Evolutionary conservation across 305 asterid genomes (phyloP).

Genomic region (Euphrasia arctica): DNA sequence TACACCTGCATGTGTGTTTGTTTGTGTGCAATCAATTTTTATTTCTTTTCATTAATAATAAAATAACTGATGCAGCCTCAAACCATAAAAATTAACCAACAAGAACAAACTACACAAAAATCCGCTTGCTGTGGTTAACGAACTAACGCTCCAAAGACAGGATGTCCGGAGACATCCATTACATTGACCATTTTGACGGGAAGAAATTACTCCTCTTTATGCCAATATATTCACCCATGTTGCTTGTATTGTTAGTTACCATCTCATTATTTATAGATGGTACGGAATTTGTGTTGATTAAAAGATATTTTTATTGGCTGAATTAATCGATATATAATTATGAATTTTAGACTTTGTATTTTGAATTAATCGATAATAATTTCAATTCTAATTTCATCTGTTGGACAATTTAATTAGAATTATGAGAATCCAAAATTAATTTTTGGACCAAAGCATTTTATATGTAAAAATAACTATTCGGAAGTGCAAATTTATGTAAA

Average conservation of each 20-base stretch:
- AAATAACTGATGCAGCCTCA: conserved; percentile 54
- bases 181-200: conserved; percentile 36
- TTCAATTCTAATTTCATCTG: too few relatives aligned
- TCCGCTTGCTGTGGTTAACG: conserved; percentile 67
- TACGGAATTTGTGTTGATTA: conserved; percentile 22
- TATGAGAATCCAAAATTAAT: too few relatives aligned
- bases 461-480: too few relatives aligned
- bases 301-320: conserved; percentile 23
- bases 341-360: too few relatives aligned
- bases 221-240: conserved; percentile 25
- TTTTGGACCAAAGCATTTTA: too few relatives aligned
- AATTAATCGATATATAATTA: conserved; percentile 21
- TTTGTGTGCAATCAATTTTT: background rate
- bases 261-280: conserved; percentile 29
- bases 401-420: too few relatives aligned
- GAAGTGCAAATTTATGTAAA: too few relatives aligned
- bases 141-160: background rate
- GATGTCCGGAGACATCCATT: background rate
- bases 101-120: conserved; percentile 63
- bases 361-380: too few relatives aligned
- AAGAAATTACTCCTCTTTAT: conserved; percentile 30
- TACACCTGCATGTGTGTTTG: background rate
- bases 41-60: conserved; percentile 13
- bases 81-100: conserved; percentile 57
- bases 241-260: conserved; percentile 39